Base-by-base conservation (phyloP, 1,139 yeast genomes). In the Debaryomyces robertsiae region DNA sequence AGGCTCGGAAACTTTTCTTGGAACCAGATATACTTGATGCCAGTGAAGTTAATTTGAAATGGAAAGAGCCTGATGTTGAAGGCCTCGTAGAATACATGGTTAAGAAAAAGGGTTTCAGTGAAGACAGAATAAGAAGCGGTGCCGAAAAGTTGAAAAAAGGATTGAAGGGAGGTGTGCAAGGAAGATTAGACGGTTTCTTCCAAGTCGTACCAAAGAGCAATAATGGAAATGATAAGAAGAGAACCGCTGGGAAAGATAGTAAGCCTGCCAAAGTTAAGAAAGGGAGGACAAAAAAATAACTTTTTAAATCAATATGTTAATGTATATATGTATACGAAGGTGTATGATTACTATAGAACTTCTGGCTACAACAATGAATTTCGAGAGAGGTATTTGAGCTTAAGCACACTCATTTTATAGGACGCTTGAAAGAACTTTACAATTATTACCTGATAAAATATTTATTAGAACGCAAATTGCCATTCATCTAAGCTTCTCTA, bases 131-230 rank as follows among this genome's bases (percentile, higher is more conserved):
- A 19, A 79, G 83, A 49, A 77, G 84, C 44, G 98, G 97, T 27
- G 94, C 93, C 5, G 89, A 82, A 36, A 85, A 91, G 60, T 73
- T 93, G 53, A 79, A 81, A 52, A 93, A 91, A 61, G 95, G 91
- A 2, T 71, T 88, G 48, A 89, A 88, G 55, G 75, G 84, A 2
- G 93, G 95, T 2, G 85, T 88, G 1, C 98, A 93, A 61, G 97
- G 95, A 5, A 77, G 98, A 50, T 67, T 93, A 28, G 97, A 91
- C 57, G 95, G 96, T 3, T 93, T 93, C 58, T 93, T 93, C 69
- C 80, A 79, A 56, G 87, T 80, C 27, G 81, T 80, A 22, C 81
- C 87, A 4, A 78, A 77, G 56, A 62, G 76, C 1, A 41, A 48
- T 5, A 46, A 45, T 25, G 40, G 46, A 5, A 44, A 47, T 5